Base-by-base conservation (phyloP, 2,329 filamentous ascomycete genomes). In the Stemphylium vesicarium region DNA sequence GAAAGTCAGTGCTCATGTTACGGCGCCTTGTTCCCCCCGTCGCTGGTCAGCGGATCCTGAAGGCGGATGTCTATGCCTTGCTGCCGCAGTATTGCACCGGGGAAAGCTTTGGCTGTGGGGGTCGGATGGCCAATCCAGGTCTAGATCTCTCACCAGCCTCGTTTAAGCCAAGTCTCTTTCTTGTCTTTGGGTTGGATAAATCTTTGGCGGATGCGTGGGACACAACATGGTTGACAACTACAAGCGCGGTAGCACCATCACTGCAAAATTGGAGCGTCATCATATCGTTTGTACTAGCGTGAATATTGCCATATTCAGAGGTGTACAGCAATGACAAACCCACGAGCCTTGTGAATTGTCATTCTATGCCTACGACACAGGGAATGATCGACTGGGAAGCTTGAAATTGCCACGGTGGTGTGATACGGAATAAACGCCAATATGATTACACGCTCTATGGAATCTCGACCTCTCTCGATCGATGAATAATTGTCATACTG, bases 271-370 rank as follows among this genome's bases (percentile, higher is more conserved):
- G 29, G 53, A 49, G 29, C 53, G 11, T 33, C 31, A 18, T 57
- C 51, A 45, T 35, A 26, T 39, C 31, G 31, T 36, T 58, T 31
- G 37, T 50, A 32, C 44, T 32, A 41, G 32, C n/a, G 36, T 40
- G 15, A 35, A 24, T 24, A 33, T 11, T 39, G 36, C n/a, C 3
- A 29, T 29, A 32, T 51, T 29, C 29, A 38, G 26, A 42, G 13
- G 42, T n/a, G 16, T 44, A 54, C 32, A 45, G 43, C 37, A 37
- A 39, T 18, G 32, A 26, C 39, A 31, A 24, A 29, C 31, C 50
- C 55, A 61, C 54, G 52, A 63, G 59, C 53, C 43, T 53, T 55
- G 44, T 52, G 57, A 58, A 42, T 41, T 63, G 60, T 63, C 48
- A 52, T 47, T 37, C 38, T 32, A 56, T n/a, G 32, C 42, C 37